Evolutionary conservation across 352 stramenopile species (phyloP), one percentile per base, ranked within the genome.

Genomic region (Thalassiosira mediterranea): DNA sequence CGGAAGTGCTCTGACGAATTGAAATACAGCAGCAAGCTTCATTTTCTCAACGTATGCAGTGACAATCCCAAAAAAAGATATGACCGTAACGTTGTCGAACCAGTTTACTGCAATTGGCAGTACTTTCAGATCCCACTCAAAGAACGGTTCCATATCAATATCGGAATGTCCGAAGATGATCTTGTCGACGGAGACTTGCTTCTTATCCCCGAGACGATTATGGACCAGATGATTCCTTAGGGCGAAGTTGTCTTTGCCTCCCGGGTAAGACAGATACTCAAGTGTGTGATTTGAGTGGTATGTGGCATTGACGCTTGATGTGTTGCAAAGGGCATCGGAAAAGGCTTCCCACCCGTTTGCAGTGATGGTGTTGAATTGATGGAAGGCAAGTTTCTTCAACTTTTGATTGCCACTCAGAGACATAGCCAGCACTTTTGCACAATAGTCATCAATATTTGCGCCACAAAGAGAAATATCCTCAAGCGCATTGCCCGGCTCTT

Each of bases 91-190:
- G 31, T 0, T 66, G 13, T 47, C 44, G 25, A 73, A 66, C 64
- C 64, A 73, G 5, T 28, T 17, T 2, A 67, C 47, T 21, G 66
- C 64, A 25, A 46, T 32, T 2, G 64, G 64, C 8, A 69, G 25
- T 7, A 42, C 11, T 32, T 69, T 69, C 4, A 69, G 32, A 3
- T 69, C 46, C 60, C 64, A 73, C 32, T 73, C 26, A 38, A 73
- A 67, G 11, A 73, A 48, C 29, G 51, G 52, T 19, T 37, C 7
- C 64, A 73, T 73, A 34, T 57, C 31, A 26, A 73, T 17, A 38
- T 67, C 21, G n/a, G 15, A 34, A 47, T 67, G 34, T 8, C 15
- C 56, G 10, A 23, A 2, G n/a, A 73, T 8, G 31, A 73, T 66
- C 23, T 73, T 73, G 3, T 1, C 21, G 19, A 42, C 57, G 7